A percentile compares a stretch with the other conserved stretches of the same genome.
Conservation (phyloP, 352 stramenopile genomes). For the Phytophthora hibernalis region DNA sequence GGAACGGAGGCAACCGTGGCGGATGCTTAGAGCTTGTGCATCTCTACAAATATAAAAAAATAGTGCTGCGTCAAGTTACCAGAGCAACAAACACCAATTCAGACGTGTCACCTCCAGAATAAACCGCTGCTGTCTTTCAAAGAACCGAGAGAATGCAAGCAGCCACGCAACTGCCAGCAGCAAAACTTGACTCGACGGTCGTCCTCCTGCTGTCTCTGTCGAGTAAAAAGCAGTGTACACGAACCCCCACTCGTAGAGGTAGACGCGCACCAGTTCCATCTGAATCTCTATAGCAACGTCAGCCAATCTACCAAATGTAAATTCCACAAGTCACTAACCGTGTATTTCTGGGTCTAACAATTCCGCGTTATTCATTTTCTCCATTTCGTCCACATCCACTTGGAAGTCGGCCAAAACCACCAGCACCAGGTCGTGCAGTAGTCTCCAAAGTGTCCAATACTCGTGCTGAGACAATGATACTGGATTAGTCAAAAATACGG, state of each 20-base stretch:
- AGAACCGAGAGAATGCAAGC: slow-evolving; percentile 54
- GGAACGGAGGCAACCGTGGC: slow-evolving; percentile 43
- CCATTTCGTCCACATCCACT: slow-evolving; percentile 51
- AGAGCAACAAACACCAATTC: not conserved
- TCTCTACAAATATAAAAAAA: slow-evolving; percentile 16
- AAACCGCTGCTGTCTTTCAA: slow-evolving; percentile 48
- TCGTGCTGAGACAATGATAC: slow-evolving; percentile 40
- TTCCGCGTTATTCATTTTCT: slow-evolving; percentile 21
- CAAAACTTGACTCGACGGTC: slow-evolving; percentile 47
- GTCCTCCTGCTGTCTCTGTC: not conserved
- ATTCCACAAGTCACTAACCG: slow-evolving; percentile 14
- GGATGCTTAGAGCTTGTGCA: slow-evolving; percentile 22
- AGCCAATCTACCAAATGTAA: not conserved
- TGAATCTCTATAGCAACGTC: slow-evolving; percentile 28
- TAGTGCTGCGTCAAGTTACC: not conserved
- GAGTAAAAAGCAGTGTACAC: slow-evolving; percentile 54
- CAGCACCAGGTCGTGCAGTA: slow-evolving; percentile 73
- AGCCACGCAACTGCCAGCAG: slow-evolving; percentile 63
- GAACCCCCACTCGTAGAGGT: slow-evolving; percentile 78
- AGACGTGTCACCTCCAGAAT: slow-evolving; percentile 46
- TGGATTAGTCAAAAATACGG: not conserved
- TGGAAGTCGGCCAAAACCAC: slow-evolving; percentile 68
- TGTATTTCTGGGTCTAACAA: slow-evolving; percentile 39
- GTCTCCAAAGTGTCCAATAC: slow-evolving; percentile 55
- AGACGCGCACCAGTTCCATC: slow-evolving; percentile 60